phyloP scores from a whole-genome alignment of 2,329 filamentous ascomycete species.

The Calonectria hawksworthii region DNA sequence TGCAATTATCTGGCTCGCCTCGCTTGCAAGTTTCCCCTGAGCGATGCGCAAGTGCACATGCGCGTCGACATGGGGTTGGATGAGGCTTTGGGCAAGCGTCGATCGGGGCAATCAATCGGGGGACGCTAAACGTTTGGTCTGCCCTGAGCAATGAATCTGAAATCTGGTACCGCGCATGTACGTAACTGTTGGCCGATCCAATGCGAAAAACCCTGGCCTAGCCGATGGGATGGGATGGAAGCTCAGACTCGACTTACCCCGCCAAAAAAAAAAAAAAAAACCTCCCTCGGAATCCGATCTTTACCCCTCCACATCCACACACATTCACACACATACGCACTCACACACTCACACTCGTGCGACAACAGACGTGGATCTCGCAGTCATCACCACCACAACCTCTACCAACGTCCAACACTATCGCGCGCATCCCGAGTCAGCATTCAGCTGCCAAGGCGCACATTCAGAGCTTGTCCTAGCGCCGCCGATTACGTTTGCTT shows the following conservation, averaged over 20 bases:
- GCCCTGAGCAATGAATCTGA: background rate
- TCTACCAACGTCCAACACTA: background rate
- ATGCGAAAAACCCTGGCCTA: constrained; percentile 32
- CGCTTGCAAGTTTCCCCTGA: background rate
- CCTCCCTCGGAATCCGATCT: constrained; percentile 19
- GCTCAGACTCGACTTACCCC: constrained; percentile 7
- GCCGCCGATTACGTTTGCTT: background rate
- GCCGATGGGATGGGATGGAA: background rate
- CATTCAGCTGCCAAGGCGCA: constrained; percentile 1
- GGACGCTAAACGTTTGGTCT: background rate
- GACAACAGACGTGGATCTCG: background rate
- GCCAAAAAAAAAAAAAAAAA: background rate
- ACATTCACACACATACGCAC: background rate
- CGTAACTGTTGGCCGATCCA: constrained; percentile 9
- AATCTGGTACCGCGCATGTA: constrained; percentile 1
- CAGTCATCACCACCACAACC: background rate
- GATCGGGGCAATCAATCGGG: constrained; percentile 1
- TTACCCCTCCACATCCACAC: constrained; percentile 44
- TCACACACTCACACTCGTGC: background rate
- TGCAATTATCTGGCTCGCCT: background rate
- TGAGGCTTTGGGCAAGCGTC: constrained; percentile 10
- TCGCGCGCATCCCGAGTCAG: background rate
- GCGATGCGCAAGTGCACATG: background rate
- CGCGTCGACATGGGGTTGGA: background rate
- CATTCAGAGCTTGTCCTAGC: background rate